A percentile compares a stretch with the other conserved stretches of the same genome.
Conservation (phyloP, 345 rosid genomes). For the Geranium rotundifolium region DNA sequence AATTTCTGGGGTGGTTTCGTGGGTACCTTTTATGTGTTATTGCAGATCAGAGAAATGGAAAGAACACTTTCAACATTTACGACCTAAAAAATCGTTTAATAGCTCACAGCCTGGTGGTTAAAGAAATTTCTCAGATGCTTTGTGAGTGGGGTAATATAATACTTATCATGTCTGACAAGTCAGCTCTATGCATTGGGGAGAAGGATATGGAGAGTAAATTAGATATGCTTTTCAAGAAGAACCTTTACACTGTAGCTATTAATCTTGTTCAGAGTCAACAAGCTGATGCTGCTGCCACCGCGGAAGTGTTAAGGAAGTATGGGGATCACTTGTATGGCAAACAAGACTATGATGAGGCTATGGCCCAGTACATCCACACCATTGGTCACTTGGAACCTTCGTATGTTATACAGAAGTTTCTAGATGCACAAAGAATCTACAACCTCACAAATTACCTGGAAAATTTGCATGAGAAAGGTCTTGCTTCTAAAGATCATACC, state of each 20-base stretch:
- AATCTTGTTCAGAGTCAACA: constrained; percentile 97
- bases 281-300: constrained; percentile 98
- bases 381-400: constrained; percentile 98
- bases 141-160: constrained; percentile 93
- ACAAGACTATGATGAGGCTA: constrained; percentile 93
- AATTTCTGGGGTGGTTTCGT: constrained; percentile 86
- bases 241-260: constrained; percentile 82
- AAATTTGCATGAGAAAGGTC: constrained; percentile 89
- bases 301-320: constrained; percentile 92
- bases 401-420: constrained; percentile 93
- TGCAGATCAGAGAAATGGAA: constrained; percentile 71
- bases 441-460: constrained; percentile 95
- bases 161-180: constrained; percentile 60
- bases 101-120: constrained; percentile 74
- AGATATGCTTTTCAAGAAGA: constrained; percentile 97
- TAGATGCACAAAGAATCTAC: constrained; percentile 96
- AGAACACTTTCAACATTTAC: constrained; percentile 64
- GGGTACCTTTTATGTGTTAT: constrained; percentile 87
- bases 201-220: constrained; percentile 99
- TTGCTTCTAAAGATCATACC: constrained; percentile 98
- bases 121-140: constrained; percentile 86
- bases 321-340: constrained; percentile 92
- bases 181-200: constrained; percentile 74
- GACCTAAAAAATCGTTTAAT: constrained; percentile 86
- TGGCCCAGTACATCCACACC: constrained; percentile 87